Base-by-base conservation (phyloP, 164 flowering plant species). In the Brasenia schreberi region DNA sequence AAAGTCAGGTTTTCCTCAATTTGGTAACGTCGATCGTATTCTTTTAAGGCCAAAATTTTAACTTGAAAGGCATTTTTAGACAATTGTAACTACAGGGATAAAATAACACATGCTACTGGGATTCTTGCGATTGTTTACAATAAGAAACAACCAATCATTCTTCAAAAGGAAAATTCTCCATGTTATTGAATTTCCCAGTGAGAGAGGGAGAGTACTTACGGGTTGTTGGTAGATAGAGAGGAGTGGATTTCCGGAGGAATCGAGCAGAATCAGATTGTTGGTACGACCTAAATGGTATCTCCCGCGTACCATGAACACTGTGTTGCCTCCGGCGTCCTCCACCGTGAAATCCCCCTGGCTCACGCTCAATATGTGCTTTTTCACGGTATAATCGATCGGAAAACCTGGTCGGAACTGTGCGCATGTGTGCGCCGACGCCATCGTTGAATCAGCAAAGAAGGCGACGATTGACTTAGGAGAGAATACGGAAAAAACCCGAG, bases 361-460 rank as follows among this genome's bases (percentile, higher is more conserved):
- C 3, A 72, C 71, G 43, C 74, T 74, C 0, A 62, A 67, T 60
- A 66, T 75, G 62, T 77, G 72, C 75, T 79, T 80, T 42, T 76
- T 73, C 7, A 76, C 73, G 75, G 77, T 81, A 1, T 82, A 79
- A 69, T 85, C 89, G n/a, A 83, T 45, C 85, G 81, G 56, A 49
- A 49, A 9, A 14, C 56, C 56, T 14, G 16, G 2, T 14, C 16
- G 56, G 63, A 82, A 80, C 33, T 58, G 77, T 11, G 70, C 42
- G 43, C 11, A 66, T 16, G 56, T 60, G 39, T 33, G 39, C 65
- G 67, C 63, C 64, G 43, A 61, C 45, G 23, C 39, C 33, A 52
- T 42, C 44, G 61, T 7, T 53, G 59, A 62, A 62, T 7, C 42
- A 58, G 44, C 19, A 10, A 52, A 65, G 16, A 17, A 0, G 39